phyloP scores from a whole-genome alignment of 2,329 filamentous ascomycete species.

The Xylariaceae sp. region DNA sequence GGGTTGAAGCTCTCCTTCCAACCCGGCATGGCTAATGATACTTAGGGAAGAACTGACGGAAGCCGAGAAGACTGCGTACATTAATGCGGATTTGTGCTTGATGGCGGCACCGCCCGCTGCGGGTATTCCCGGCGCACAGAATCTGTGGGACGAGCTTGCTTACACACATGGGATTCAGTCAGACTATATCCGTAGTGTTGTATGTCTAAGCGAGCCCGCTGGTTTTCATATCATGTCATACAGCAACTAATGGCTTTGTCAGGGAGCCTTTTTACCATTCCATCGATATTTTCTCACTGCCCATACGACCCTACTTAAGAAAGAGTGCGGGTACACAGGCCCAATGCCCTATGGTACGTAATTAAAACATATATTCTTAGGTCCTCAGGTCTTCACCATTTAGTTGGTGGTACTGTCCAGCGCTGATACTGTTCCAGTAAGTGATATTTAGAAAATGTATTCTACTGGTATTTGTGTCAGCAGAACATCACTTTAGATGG shows the following conservation, averaged over 20 bases:
- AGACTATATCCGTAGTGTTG: constrained; percentile 11
- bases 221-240: too few relatives aligned
- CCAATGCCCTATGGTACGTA: constrained; percentile 25
- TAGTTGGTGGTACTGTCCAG: too few relatives aligned
- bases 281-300: constrained; percentile 25
- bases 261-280: constrained; percentile 27
- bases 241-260: too few relatives aligned
- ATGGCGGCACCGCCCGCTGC: constrained; percentile 13
- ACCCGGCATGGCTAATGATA: too few relatives aligned
- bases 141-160: constrained; percentile 22
- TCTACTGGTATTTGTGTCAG: too few relatives aligned
- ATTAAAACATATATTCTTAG: too few relatives aligned
- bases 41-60: not conserved
- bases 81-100: constrained; percentile 21
- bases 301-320: constrained; percentile 19
- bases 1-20: too few relatives aligned
- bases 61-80: constrained; percentile 17
- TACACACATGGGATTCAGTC: constrained; percentile 19
- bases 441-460: too few relatives aligned
- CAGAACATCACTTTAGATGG: too few relatives aligned
- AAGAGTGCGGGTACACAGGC: constrained; percentile 28
- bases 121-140: constrained; percentile 2
- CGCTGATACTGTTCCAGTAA: too few relatives aligned
- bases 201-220: not conserved
- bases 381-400: too few relatives aligned